These are phyloP conservation scores for Geotrichum australiense DNA, from an alignment of 1,139 yeast species.

Conservation along the genomic window DNA sequence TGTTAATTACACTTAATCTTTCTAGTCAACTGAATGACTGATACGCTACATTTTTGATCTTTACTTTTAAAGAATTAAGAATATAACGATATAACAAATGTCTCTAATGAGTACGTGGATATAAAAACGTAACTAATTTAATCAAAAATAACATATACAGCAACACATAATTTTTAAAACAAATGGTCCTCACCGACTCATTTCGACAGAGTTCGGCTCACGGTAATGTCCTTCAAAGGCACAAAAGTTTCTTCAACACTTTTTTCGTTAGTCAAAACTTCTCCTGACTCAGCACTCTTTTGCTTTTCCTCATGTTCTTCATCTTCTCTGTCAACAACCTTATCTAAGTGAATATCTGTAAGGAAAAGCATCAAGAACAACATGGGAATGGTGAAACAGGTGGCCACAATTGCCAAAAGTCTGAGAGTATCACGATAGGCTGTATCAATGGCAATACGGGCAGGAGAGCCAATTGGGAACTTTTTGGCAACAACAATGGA, in stretches of 20 bases:
- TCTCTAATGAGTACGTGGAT: too few relatives aligned
- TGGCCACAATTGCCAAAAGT: slow-evolving; percentile 14
- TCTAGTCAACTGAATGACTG: too few relatives aligned
- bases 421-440: slow-evolving; percentile 14
- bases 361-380: slow-evolving; percentile 14
- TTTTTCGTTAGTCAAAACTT: not conserved
- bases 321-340: not conserved
- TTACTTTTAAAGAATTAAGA: too few relatives aligned
- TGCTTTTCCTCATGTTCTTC: slow-evolving; percentile 7
- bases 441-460: slow-evolving; percentile 12
- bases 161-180: too few relatives aligned
- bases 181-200: too few relatives aligned
- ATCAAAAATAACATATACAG: too few relatives aligned
- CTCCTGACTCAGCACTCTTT: slow-evolving; percentile 3
- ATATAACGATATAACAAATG: too few relatives aligned
- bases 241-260: not conserved
- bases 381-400: slow-evolving; percentile 14
- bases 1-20: too few relatives aligned
- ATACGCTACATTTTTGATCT: too few relatives aligned
- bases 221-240: not conserved
- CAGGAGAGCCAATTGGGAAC: slow-evolving; percentile 8
- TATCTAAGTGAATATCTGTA: slow-evolving; percentile 12
- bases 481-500: slow-evolving; percentile 13
- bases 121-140: too few relatives aligned
- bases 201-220: not conserved